Evolutionary conservation across 805 yeast species (phyloP).

Genomic region (Spencermartinsiella europaea): DNA sequence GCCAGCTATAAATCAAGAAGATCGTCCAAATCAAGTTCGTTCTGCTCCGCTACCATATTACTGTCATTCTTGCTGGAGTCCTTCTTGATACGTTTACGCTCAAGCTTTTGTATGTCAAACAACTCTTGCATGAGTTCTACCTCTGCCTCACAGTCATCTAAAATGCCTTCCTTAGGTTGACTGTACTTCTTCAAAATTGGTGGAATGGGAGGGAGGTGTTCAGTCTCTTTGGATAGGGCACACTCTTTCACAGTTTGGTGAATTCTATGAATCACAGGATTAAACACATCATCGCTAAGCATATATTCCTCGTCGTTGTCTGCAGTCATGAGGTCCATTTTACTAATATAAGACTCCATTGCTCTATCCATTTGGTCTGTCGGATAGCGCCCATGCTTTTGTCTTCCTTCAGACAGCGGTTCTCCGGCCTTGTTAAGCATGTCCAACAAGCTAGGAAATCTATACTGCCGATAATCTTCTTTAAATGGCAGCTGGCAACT

Average conservation of each 20-base stretch:
- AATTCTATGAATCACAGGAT: constrained; percentile 25
- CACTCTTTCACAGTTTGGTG: constrained; percentile 26
- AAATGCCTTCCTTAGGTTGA: constrained; percentile 17
- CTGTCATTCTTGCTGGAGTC: neutral
- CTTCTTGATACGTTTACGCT: neutral
- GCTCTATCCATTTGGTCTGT: constrained; percentile 34
- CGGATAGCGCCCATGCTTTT: constrained; percentile 30
- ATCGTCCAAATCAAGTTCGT: neutral
- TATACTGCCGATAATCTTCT: constrained; percentile 55
- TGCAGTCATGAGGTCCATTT: constrained; percentile 38
- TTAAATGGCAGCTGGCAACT: constrained; percentile 60
- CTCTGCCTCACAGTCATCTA: constrained; percentile 11
- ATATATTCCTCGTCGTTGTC: constrained; percentile 23
- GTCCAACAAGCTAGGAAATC: constrained; percentile 48
- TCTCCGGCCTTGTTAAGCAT: constrained; percentile 34
- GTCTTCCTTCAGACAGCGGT: constrained; percentile 22
- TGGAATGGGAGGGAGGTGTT: constrained; percentile 29
- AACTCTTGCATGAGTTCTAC: constrained; percentile 13
- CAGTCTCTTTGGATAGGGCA: constrained; percentile 31
- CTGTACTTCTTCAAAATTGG: constrained; percentile 23
- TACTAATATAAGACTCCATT: constrained; percentile 43
- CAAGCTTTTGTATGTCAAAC: constrained; percentile 18
- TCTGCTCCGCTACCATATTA: neutral
- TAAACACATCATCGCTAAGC: constrained; percentile 27
- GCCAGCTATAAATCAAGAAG: neutral